A percentile compares a stretch with the other conserved stretches of the same genome.
These are phyloP conservation scores for Clathrospora elynae DNA, from an alignment of 2,329 filamentous ascomycete genomes.

Conservation along the genomic window DNA sequence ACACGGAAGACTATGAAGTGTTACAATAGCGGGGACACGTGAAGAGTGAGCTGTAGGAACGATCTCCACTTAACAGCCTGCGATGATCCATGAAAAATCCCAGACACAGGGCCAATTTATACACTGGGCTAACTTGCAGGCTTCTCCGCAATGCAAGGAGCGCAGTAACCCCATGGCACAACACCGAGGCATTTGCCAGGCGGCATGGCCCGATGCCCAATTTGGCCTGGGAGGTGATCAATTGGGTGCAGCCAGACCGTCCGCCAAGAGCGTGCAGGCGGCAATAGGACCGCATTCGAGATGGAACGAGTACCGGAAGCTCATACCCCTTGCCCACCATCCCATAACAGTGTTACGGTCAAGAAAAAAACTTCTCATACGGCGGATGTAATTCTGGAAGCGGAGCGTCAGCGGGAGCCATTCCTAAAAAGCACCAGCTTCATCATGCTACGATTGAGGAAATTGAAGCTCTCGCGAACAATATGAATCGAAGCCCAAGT, in stretches of 20 bases:
- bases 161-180: slow-evolving; percentile 10
- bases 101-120: slow-evolving; percentile 32
- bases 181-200: slow-evolving; percentile 25
- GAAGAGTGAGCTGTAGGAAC: slow-evolving; percentile 10
- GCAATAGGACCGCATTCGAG: slow-evolving; percentile 14
- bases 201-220: slow-evolving; percentile 23
- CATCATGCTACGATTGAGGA: slow-evolving; percentile 3
- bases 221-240: slow-evolving; percentile 7
- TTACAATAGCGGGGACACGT: not conserved
- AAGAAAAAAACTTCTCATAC: slow-evolving; percentile 8
- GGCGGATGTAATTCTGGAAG: slow-evolving; percentile 25
- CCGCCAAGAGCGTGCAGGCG: slow-evolving; percentile 29
- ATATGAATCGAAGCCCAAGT: slow-evolving; percentile 13
- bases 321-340: slow-evolving; percentile 1
- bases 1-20: not conserved
- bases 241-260: slow-evolving; percentile 22
- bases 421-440: slow-evolving; percentile 18
- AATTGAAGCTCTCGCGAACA: slow-evolving; percentile 1
- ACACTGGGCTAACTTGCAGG: slow-evolving; percentile 18
- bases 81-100: slow-evolving; percentile 11
- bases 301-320: slow-evolving; percentile 6
- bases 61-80: slow-evolving; percentile 3
- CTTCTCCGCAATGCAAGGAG: slow-evolving; percentile 30
- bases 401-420: slow-evolving; percentile 22
- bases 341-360: slow-evolving; percentile 1